Evolutionary conservation across 768 basidiomycete species (phyloP), one percentile per base, ranked within the genome.

Genomic region (Rhodotorula diobovata): DNA sequence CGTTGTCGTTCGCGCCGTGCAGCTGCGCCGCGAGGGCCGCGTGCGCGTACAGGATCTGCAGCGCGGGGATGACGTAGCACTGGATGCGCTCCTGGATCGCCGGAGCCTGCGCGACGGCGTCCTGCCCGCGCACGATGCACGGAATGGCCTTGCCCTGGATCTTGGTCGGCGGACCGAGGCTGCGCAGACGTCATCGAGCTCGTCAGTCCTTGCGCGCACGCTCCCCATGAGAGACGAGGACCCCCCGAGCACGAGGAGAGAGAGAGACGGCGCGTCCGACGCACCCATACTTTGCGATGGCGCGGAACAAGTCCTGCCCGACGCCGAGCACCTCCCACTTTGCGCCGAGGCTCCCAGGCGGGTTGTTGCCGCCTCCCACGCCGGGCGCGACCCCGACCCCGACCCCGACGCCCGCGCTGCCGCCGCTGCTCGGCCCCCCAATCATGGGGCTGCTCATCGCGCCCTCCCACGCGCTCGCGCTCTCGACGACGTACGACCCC

Each of bases 81-180:
- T 95, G 94, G 77, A 99, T 99, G 57, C 96, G 86, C 80, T 99
- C 96, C 80, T 97, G 95, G 0, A 96, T 98, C 1, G 96, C 94
- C 58, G 96, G 96, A 18, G 95, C 96, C 81, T 99, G 96, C 16
- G 95, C 94, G 77, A 99, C 98, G 78, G 98, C 97, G 77, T 99
- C 96, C 48, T 92, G 87, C 15, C 93, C 69, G 62, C 89, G 87
- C 45, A 98, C 84, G 69, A 99, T 86, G 82, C 97, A 97, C 14
- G 96, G 96, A 61, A 99, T 83, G 56, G 96, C 94, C 59, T 95
- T 87, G 79, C 95, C 93, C 81, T 98, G 96, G 75, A 99, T 96
- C 84, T 99, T 99, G 81, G 97, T 97, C 12, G 96, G 96, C 4
- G 96, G 96, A 1, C 95, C 94, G 72, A 98, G 89, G 53, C 61